A percentile compares a stretch with the other conserved stretches of the same genome.
These are phyloP conservation scores for Thuidium tamariscinum DNA, from an alignment of 225 moss, liverwort and hornwort genomes.

Conservation along the genomic window DNA sequence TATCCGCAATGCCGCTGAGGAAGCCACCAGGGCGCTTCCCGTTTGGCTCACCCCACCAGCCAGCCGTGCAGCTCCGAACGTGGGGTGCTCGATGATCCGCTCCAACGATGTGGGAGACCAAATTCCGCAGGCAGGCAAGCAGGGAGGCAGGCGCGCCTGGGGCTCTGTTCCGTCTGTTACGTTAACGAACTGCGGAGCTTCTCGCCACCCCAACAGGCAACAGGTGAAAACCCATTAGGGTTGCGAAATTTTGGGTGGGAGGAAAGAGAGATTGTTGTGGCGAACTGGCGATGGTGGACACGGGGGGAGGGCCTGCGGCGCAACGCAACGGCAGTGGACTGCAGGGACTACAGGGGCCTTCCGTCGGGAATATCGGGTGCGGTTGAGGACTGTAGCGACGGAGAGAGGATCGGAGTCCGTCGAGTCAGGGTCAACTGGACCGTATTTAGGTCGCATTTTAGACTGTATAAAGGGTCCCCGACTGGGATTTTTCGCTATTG, in stretches of 20 bases:
- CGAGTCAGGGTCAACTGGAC: background rate
- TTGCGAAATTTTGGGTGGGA: background rate
- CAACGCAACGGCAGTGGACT: background rate
- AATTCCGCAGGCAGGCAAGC: background rate
- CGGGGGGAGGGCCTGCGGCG: background rate
- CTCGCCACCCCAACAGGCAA: background rate
- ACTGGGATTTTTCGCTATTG: background rate
- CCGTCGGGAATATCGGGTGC: background rate
- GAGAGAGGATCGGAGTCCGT: background rate
- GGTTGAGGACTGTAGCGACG: background rate
- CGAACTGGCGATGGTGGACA: background rate
- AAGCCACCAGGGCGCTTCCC: background rate
- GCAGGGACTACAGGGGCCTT: background rate
- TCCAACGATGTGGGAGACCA: slow-evolving; percentile 2
- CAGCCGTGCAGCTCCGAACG: background rate
- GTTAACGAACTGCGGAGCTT: background rate
- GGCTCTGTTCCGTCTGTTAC: background rate
- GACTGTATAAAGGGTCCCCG: background rate
- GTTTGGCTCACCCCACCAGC: background rate
- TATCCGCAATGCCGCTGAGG: background rate
- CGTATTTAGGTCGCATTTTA: background rate
- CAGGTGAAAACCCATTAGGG: background rate
- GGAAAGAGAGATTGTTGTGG: background rate
- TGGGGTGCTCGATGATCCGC: background rate
- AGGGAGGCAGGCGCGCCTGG: background rate